A percentile compares a stretch with the other conserved stretches of the same genome.
phyloP scores from a whole-genome alignment of 192 early-diverging fungal genomes.

The Coemansia sp. region DNA sequence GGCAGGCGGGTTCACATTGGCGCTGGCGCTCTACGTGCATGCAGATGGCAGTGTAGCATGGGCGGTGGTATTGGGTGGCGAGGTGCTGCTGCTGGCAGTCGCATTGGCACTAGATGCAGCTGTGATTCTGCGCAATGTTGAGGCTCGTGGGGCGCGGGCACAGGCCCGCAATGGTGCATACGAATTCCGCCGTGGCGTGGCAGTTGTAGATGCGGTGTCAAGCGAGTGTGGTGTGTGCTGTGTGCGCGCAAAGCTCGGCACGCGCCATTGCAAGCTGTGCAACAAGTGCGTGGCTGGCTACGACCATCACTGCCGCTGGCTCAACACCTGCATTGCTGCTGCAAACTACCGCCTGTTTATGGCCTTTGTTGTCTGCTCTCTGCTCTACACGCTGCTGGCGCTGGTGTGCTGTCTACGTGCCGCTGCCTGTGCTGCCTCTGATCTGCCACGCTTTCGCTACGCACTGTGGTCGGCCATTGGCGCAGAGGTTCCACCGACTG shows the following conservation, averaged over 20 bases:
- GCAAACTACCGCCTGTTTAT: slow-evolving; percentile 40
- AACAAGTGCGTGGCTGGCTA: slow-evolving; percentile 45
- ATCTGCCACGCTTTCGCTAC: slow-evolving; percentile 16
- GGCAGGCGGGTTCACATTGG: slow-evolving; percentile 10
- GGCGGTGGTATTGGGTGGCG: slow-evolving; percentile 18
- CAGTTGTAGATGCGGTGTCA: slow-evolving; percentile 31
- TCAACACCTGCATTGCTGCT: slow-evolving; percentile 37
- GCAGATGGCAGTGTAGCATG: slow-evolving; percentile 9
- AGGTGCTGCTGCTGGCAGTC: slow-evolving; percentile 5
- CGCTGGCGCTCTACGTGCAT: slow-evolving; percentile 28
- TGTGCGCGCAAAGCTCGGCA: slow-evolving; percentile 7
- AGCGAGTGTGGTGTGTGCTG: slow-evolving; percentile 46
- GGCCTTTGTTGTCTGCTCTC: slow-evolving; percentile 22
- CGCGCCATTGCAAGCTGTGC: slow-evolving; percentile 56
- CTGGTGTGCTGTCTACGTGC: slow-evolving; percentile 27
- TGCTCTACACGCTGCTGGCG: slow-evolving; percentile 19
- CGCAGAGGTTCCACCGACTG: not conserved
- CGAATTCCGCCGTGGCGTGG: slow-evolving; percentile 33
- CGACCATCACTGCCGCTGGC: slow-evolving; percentile 44
- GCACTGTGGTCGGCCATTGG: slow-evolving; percentile 25
- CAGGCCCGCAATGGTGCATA: slow-evolving; percentile 34
- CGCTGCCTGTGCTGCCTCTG: slow-evolving; percentile 13
- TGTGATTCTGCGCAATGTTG: slow-evolving; percentile 22
- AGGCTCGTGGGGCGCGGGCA: slow-evolving; percentile 26
- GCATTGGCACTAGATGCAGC: slow-evolving; percentile 23